These are phyloP conservation scores for Rhizoctonia solani DNA, from an alignment of 1,284 basidiomycete species.

Conservation along the genomic window DNA sequence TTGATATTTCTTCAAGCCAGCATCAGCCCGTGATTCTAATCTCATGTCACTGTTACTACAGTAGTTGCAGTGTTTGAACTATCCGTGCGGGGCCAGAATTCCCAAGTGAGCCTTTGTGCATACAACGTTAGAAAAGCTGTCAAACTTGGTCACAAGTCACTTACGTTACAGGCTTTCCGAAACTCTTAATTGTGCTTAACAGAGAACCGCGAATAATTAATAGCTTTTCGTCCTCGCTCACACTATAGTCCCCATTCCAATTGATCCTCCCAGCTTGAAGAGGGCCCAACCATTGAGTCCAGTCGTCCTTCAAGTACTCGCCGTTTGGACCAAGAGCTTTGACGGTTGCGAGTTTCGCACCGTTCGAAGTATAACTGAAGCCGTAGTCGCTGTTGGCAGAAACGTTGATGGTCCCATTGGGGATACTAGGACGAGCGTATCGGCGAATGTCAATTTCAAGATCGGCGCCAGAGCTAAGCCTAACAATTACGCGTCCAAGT, in stretches of 20 bases:
- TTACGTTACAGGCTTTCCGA: constrained; percentile 30
- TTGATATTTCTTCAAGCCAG: too few relatives aligned
- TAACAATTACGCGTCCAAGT: constrained; percentile 29
- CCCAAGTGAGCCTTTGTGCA: constrained; percentile 29
- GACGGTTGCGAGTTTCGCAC: constrained; percentile 34
- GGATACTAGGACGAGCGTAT: constrained; percentile 22
- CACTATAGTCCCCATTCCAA: constrained; percentile 19
- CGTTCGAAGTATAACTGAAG: constrained; percentile 24
- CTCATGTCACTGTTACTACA: constrained; percentile 23
- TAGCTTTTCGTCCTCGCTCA: neutral
- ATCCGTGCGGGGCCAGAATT: constrained; percentile 36
- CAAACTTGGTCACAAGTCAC: neutral
- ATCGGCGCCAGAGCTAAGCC: constrained; percentile 29
- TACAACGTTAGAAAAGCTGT: neutral
- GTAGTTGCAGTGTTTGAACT: constrained; percentile 31
- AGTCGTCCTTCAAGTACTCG: constrained; percentile 33
- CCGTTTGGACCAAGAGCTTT: constrained; percentile 33
- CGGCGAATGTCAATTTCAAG: constrained; percentile 35
- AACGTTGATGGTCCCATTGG: neutral
- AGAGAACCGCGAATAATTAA: constrained; percentile 2
- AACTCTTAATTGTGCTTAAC: constrained; percentile 23
- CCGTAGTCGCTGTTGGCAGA: constrained; percentile 10
- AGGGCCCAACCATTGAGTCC: constrained; percentile 30
- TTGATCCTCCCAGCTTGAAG: constrained; percentile 33
- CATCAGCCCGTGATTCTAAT: too few relatives aligned